Percentiles rank a stretch among this genome's conserved stretches.
Conservation (phyloP, 768 basidiomycete genomes). For the Boletellus sp. region DNA sequence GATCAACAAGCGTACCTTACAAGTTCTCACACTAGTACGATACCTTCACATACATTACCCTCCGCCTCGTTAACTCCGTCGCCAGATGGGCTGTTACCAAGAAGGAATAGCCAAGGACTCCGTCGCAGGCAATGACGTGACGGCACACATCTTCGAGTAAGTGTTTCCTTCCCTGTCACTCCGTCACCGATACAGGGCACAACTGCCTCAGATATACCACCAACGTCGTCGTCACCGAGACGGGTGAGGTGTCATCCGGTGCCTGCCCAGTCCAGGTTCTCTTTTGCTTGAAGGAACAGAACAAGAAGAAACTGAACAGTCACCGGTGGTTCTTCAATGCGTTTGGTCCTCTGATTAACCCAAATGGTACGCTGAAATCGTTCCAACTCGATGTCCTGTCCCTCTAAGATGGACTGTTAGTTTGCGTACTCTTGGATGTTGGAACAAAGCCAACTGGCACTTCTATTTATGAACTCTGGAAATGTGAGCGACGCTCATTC, state of each 20-base stretch:
- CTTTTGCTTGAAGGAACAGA: conserved; percentile 92
- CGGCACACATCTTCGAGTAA: conserved; percentile 90
- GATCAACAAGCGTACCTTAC: conserved; percentile 86
- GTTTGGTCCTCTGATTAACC: conserved; percentile 81
- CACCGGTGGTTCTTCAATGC: conserved; percentile 99
- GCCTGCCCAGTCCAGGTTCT: conserved; percentile 81
- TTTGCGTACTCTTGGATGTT: conserved; percentile 90
- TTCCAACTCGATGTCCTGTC: not conserved
- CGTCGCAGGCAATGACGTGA: conserved; percentile 85
- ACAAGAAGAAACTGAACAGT: conserved; percentile 95
- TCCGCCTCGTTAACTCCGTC: not conserved
- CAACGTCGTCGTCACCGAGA: conserved; percentile 71
- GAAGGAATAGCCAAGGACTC: conserved; percentile 89
- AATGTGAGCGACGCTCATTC: conserved; percentile 46
- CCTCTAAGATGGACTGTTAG: conserved; percentile 32
- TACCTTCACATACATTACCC: conserved; percentile 3
- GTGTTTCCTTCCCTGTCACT: conserved; percentile 20
- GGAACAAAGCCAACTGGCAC: conserved; percentile 94
- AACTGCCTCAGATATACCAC: conserved; percentile 59
- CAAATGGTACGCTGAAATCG: conserved; percentile 55
- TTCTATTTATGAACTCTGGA: conserved; percentile 96
- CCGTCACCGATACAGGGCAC: not conserved
- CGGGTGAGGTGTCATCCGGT: conserved; percentile 75
- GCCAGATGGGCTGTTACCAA: conserved; percentile 81
- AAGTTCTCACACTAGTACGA: conserved; percentile 76